A percentile compares a stretch with the other conserved stretches of the same genome.
phyloP scores from a whole-genome alignment of 1,284 basidiomycete genomes.

The Marasmius oreades region DNA sequence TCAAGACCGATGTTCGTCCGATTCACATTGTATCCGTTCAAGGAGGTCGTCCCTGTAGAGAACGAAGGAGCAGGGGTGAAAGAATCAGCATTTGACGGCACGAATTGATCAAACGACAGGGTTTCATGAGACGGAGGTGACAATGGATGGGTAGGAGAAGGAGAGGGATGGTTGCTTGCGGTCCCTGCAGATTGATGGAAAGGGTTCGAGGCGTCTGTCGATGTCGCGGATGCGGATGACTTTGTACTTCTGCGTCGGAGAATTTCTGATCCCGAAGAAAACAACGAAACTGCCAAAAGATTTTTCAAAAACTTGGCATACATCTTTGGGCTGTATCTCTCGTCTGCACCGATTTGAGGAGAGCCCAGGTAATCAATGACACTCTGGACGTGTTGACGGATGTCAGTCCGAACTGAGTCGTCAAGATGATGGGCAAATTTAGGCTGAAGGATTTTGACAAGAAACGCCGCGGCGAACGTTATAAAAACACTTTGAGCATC shows the following conservation, averaged over 20 bases:
- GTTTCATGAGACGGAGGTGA: constrained; percentile 39
- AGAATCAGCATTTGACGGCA: constrained; percentile 23
- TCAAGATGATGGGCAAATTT: constrained; percentile 61
- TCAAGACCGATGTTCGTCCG: not conserved
- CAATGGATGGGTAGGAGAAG: constrained; percentile 32
- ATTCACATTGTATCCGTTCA: not conserved
- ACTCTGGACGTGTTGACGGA: constrained; percentile 56
- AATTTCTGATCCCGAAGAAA: not conserved
- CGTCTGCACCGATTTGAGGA: constrained; percentile 67
- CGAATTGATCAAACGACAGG: constrained; percentile 48
- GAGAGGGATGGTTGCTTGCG: constrained; percentile 30
- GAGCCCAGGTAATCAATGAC: constrained; percentile 63
- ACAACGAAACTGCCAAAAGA: constrained; percentile 51
- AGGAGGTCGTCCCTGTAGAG: not conserved
- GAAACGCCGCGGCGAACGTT: constrained; percentile 80
- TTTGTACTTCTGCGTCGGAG: not conserved
- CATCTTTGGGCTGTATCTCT: constrained; percentile 70
- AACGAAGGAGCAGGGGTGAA: constrained; percentile 7
- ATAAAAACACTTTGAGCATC: constrained; percentile 82
- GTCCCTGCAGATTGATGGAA: constrained; percentile 31
- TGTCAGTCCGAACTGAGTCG: constrained; percentile 53
- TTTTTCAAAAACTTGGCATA: constrained; percentile 72
- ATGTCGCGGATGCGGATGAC: not conserved
- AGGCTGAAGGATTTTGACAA: constrained; percentile 75
- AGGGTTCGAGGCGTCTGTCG: not conserved